These are phyloP conservation scores for Fraxinus nigra DNA, from an alignment of 305 asterid genomes.

Conservation along the genomic window DNA sequence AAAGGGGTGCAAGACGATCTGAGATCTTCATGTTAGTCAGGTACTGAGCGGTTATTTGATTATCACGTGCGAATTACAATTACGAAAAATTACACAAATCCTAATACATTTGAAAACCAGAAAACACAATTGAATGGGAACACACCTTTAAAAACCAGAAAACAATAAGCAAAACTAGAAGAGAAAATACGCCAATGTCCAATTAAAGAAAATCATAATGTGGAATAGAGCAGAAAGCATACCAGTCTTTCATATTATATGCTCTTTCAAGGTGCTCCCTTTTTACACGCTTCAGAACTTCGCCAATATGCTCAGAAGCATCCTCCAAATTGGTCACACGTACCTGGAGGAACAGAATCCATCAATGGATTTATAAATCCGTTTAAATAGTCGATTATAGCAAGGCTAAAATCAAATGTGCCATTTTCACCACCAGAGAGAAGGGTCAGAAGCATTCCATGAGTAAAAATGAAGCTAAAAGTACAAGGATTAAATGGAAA, in stretches of 20 bases:
- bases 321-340: constrained; percentile 87
- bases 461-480: background rate
- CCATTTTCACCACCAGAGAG: background rate
- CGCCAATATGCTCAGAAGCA: constrained; percentile 94
- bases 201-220: background rate
- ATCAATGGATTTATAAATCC: background rate
- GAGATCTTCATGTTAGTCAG: background rate
- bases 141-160: background rate
- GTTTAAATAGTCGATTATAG: background rate
- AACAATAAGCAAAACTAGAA: background rate
- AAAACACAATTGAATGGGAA: background rate
- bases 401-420: background rate
- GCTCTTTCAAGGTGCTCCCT: constrained; percentile 81
- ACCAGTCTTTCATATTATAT: constrained; percentile 80
- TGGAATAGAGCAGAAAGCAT: constrained; percentile 13
- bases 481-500: background rate
- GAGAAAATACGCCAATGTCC: background rate
- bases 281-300: constrained; percentile 84
- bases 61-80: background rate
- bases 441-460: background rate
- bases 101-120: background rate
- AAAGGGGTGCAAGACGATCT: background rate
- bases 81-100: background rate
- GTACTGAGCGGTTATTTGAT: background rate
- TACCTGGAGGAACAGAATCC: constrained; percentile 46